Evolutionary conservation across 2,329 filamentous ascomycete species (phyloP), one percentile per base, ranked within the genome.

Genomic region (Colletotrichum eremochloae): DNA sequence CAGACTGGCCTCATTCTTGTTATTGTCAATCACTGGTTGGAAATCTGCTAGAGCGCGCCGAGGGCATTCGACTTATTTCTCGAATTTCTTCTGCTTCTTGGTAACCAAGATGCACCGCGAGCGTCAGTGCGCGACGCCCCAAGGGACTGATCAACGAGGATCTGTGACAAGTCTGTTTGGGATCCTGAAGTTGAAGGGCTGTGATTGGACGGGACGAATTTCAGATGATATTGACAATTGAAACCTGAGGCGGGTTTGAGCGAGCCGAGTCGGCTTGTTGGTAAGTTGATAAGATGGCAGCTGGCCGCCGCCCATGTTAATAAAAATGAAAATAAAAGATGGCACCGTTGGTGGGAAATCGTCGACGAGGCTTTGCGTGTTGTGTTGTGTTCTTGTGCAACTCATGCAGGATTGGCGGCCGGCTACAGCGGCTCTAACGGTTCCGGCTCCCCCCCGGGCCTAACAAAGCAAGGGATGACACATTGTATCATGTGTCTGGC

Each of bases 131-230:
- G 44, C 40, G 48, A 18, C 48, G 31, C 56, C 56, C 57, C 62
- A n/a, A 61, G 56, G 55, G 40, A 33, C 50, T 55, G 71, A 63
- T 73, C 67, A 71, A 67, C 66, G 67, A 65, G 48, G 48, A 64
- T 15, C 46, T 73, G 71, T 67, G 71, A 63, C 71, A 73, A 67
- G 68, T 63, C 57, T 73, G 71, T 73, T 73, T 73, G 61, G 57
- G 56, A 71, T 73, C 15, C 40, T 61, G 66, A n/a, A 61, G 48
- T 31, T 65, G 60, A 46, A 42, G 52, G 14, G 60, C 29, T 62
- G 60, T 70, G 57, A 64, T 70, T 71, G 67, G 67, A 46, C 42
- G 53, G 53, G 33, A 31, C 42, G 29, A 11, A 40, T 12, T n/a
- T 65, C 38, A 55, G 53, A 58, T 29, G 42, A 36, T 18, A n/a